Evolutionary conservation across 768 basidiomycete genomes (phyloP), one percentile per base, ranked within the genome.

Genomic region (Naematelia aurantialba): DNA sequence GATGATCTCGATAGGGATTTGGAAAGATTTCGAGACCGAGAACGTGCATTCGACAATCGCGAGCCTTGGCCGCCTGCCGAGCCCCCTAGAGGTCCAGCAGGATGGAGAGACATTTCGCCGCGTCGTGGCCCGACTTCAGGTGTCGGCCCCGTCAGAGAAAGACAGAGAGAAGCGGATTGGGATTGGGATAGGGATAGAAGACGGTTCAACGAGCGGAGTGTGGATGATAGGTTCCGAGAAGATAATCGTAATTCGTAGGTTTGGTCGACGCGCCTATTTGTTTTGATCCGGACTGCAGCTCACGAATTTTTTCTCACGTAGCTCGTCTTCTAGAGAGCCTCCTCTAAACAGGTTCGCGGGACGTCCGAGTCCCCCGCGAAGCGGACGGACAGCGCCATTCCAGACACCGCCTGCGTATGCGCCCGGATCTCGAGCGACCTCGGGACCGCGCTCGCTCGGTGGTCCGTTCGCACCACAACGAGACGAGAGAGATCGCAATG

Each of bases 1-100:
- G 59, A 61, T 1, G 60, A 61, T 10, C 50, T 55, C 13, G 56
- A 62, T 62, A 49, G 52, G 34, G 34, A 39, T 39, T 8, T 39
- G 34, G 34, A 39, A 39, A 39, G 34, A 39, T 39, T 39, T 39
- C 34, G 58, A 45, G 52, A 50, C 51, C 53, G 58, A 54, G 58
- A 59, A 10, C 45, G 58, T 31, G 27, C 39, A n/a, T 60, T 55
- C 24, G 59, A 60, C 27, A 53, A 45, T 39, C 52, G 59, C 3
- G 34, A 39, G 8, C 17, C 34, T 39, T 39, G 34, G 34, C 34
- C 34, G 34, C 8, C 17, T 39, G 34, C 34, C 17, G 34, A 39
- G 17, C 34, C 34, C 17, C 34, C 34, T 8, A 8, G 34, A 8
- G 34, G 34, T 39, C 34, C 34, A 8, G 34, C 34, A 39, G 34